Base-by-base conservation (phyloP, 2,329 filamentous ascomycete genomes). In the Cylindrodendrum hubeiense region DNA sequence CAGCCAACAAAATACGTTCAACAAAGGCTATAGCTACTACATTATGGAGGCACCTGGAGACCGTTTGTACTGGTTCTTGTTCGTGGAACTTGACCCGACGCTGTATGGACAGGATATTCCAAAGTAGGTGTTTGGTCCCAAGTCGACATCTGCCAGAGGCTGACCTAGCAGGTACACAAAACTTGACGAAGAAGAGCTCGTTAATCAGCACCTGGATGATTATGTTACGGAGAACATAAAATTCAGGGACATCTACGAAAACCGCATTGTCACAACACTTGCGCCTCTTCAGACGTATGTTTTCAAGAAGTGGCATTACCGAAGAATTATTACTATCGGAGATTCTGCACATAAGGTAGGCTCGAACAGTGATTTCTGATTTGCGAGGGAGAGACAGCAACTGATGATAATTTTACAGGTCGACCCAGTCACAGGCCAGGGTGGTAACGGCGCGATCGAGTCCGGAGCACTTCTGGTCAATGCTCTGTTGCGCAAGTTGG, bases 21-120 rank as follows among this genome's bases (percentile, higher is more conserved):
- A 15, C 9, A 34, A 34, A 13, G 33, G 33, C 13, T 15, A 34
- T 10, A 15, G 10, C 10, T 34, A 34, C 13, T 2, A 60, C 53
- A 13, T 39, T n/a, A 2, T 4, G 43, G 41, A 4, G 60, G 63
- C 9, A 34, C 59, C 49, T n/a, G 49, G 22, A 5, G 56, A 51
- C 90, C 91, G 9, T 92, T 43, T 64, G 8, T 67, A 15, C 33
- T 70, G 60, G 56, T 67, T 67, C 30, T 33, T 47, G 2, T 68
- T 67, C 13, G 15, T 50, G 15, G 65, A 57, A 21, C 22, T 69
- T 6, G 15, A 46, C 4, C 3, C 59, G n/a, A 47, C 34, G 13
- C 10, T 50, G 2, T 39, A 59, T 22, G 67, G 62, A 8, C 33
- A 52, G 2, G 49, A 49, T 5, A 66, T 67, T 19, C 56, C 56